Conservation (phyloP, 305 asterid genomes). For the Fraxinus sp. region DNA sequence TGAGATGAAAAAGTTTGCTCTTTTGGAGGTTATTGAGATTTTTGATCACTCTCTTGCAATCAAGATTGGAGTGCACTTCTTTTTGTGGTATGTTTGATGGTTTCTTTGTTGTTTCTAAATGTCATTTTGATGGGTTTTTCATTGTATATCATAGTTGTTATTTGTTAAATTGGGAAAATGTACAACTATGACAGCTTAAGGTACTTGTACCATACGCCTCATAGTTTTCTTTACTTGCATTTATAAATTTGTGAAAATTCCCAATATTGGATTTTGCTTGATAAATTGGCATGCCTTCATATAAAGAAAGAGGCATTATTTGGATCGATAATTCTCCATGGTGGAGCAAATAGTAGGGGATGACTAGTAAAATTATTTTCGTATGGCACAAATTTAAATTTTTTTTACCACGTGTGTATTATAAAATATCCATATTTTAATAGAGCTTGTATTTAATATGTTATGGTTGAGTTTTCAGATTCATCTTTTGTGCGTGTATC, state of each 20-base stretch:
- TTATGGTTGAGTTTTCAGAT: neutral
- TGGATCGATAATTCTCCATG: neutral
- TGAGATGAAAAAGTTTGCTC: conserved; percentile 78
- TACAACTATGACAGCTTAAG: neutral
- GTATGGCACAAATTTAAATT: neutral
- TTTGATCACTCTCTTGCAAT: conserved; percentile 52
- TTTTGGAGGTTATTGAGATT: conserved; percentile 62
- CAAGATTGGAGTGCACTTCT: neutral
- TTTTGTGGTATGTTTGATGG: neutral
- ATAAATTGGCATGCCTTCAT: neutral
- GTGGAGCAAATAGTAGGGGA: neutral
- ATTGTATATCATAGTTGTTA: neutral
- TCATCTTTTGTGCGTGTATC: neutral
- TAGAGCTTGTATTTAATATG: neutral
- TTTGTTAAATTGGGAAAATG: neutral
- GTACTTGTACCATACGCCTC: neutral
- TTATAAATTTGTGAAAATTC: neutral
- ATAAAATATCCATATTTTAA: neutral
- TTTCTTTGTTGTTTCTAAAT: neutral
- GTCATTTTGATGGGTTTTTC: neutral
- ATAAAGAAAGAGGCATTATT: neutral
- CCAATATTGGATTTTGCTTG: neutral
- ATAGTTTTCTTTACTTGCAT: neutral
- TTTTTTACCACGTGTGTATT: neutral
- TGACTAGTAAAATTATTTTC: neutral